Percentiles rank a stretch among this genome's conserved stretches.
Evolutionary conservation across 495 filamentous ascomycete species (phyloP).

Genomic region (Aspergillus diversus): DNA sequence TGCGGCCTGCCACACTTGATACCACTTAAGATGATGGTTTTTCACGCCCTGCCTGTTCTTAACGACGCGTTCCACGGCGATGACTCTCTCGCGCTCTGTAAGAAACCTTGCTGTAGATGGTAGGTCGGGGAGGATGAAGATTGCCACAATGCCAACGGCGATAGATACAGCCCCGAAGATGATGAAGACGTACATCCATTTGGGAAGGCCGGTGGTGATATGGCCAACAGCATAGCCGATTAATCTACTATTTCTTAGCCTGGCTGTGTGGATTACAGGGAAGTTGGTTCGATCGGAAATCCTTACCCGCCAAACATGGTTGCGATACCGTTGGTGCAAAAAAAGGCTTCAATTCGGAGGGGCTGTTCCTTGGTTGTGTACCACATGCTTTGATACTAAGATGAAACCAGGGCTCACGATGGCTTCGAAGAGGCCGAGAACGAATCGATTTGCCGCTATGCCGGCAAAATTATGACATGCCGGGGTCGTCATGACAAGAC

Average conservation of each 20-base stretch:
- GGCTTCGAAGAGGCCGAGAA: conserved; percentile 59
- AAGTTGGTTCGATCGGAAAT: too few species aligned
- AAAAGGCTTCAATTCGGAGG: conserved; percentile 55
- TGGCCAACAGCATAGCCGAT: conserved; percentile 59
- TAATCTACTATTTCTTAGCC: conserved; percentile 43
- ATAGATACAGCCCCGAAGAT: conserved; percentile 49
- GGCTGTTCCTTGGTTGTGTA: conserved; percentile 58
- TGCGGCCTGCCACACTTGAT: conserved; percentile 51
- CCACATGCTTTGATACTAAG: conserved; percentile 60
- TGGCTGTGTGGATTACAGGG: not conserved
- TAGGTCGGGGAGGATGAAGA: conserved; percentile 47
- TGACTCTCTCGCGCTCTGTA: conserved; percentile 39
- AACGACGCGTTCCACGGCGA: conserved; percentile 50
- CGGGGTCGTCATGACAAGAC: conserved; percentile 44
- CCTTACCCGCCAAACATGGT: conserved; percentile 56
- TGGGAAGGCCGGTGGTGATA: conserved; percentile 43
- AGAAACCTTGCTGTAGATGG: conserved; percentile 51
- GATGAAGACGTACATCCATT: conserved; percentile 55
- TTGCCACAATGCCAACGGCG: conserved; percentile 35
- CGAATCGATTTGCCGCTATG: conserved; percentile 49
- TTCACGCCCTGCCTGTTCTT: conserved; percentile 51
- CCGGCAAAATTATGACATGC: conserved; percentile 47
- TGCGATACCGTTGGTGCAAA: conserved; percentile 59
- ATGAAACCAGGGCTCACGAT: conserved; percentile 61
- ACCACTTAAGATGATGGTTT: conserved; percentile 52